Percentiles rank a stretch among this genome's conserved stretches.
Conservation (phyloP, 78 protist species). For the Bigelowiella natans region DNA sequence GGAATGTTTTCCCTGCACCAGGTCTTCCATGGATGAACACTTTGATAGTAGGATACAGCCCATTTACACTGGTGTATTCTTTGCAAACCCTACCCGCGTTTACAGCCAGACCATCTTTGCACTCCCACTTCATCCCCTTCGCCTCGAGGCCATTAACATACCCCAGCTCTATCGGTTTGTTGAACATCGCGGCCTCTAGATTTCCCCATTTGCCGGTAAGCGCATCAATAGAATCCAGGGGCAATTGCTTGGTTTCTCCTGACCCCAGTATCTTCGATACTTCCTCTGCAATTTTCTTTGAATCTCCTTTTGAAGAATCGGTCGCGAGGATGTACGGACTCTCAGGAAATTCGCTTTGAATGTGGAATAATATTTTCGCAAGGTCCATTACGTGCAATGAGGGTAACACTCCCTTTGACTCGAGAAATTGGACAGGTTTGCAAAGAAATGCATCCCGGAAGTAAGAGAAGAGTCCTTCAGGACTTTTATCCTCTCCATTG, state of each 20-base stretch:
- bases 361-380: background rate
- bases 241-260: background rate
- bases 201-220: background rate
- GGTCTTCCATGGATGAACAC: background rate
- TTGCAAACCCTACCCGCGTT: background rate
- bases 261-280: background rate
- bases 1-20: background rate
- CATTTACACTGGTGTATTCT: background rate
- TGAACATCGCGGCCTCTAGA: background rate
- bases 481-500: background rate
- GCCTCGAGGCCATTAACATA: background rate
- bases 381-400: background rate
- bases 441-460: background rate
- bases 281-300: background rate
- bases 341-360: background rate
- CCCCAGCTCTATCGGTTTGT: background rate
- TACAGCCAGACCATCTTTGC: background rate
- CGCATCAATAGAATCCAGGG: background rate
- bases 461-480: background rate
- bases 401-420: background rate
- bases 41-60: background rate
- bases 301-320: background rate
- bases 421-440: background rate
- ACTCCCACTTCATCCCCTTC: background rate
- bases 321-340: background rate